Evolutionary conservation across 2,329 filamentous ascomycete genomes (phyloP).

Genomic region (Apiospora pterosperma): DNA sequence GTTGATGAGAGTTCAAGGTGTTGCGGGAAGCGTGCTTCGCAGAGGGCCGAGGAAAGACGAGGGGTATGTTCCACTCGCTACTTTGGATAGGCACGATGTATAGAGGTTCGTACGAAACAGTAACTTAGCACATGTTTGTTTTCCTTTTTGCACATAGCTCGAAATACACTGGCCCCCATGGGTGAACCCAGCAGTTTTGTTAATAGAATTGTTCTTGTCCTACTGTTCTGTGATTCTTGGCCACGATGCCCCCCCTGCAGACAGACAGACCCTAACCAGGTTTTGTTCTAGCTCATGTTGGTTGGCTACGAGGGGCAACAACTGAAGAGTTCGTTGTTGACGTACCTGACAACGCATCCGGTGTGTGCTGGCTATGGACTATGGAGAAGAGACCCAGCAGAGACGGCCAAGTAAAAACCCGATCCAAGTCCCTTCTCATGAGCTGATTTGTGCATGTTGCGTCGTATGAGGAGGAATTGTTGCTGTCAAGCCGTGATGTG

Average conservation of each 20-base stretch:
- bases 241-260: not conserved
- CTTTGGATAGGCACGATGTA: conserved; percentile 36
- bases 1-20: conserved; percentile 39
- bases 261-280: too few relatives aligned
- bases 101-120: not conserved
- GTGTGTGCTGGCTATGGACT: not conserved
- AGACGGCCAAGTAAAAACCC: not conserved
- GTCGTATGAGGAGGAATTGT: not conserved
- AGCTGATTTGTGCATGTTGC: too few relatives aligned
- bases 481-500: too few relatives aligned
- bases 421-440: not conserved
- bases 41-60: conserved; percentile 38
- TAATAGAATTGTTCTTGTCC: not conserved
- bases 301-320: not conserved
- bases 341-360: not conserved
- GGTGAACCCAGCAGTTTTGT: not conserved
- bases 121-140: not conserved
- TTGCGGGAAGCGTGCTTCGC: conserved; percentile 32
- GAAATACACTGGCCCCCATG: not conserved
- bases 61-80: conserved; percentile 58
- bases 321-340: not conserved
- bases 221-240: not conserved
- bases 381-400: not conserved
- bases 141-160: not conserved
- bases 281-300: not conserved